These are phyloP conservation scores for Ceratocystis eucalypticola DNA, from an alignment of 2,329 filamentous ascomycete genomes.

Conservation along the genomic window DNA sequence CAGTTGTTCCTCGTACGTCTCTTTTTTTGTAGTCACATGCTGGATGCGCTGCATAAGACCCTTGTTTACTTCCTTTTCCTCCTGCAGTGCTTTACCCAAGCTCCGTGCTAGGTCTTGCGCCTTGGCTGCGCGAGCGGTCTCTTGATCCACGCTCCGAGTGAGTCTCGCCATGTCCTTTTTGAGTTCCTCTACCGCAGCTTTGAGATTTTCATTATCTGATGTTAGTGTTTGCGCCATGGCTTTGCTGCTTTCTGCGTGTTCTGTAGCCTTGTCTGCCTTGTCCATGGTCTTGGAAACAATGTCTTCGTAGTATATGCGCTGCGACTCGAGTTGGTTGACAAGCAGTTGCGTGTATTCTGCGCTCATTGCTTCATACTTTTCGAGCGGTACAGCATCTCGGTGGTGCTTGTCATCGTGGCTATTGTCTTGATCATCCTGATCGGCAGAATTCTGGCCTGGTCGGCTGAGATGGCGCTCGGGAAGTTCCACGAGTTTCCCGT, in stretches of 20 bases:
- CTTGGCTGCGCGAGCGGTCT: constrained; percentile 54
- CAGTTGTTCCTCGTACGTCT: constrained; percentile 42
- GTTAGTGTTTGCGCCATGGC: constrained; percentile 27
- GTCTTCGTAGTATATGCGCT: constrained; percentile 88
- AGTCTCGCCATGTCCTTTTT: constrained; percentile 31
- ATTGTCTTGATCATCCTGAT: not conserved
- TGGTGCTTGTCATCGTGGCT: constrained; percentile 25
- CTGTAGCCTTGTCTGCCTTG: constrained; percentile 65
- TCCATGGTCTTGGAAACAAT: constrained; percentile 78
- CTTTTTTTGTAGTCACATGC: constrained; percentile 52
- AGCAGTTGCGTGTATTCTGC: constrained; percentile 91
- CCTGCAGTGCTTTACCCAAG: constrained; percentile 61
- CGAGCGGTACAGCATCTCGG: constrained; percentile 56
- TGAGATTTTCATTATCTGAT: constrained; percentile 18
- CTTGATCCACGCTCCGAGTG: constrained; percentile 51
- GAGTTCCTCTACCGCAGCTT: constrained; percentile 20
- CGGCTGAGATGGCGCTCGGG: constrained; percentile 33
- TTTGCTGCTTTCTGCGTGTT: constrained; percentile 50
- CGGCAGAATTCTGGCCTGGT: constrained; percentile 22
- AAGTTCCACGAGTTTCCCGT: constrained; percentile 86
- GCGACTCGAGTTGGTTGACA: constrained; percentile 82
- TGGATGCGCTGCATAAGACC: constrained; percentile 72
- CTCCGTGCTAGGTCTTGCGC: constrained; percentile 63
- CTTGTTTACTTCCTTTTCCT: constrained; percentile 75
- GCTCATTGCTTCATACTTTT: constrained; percentile 62